Base-by-base conservation (phyloP, 2,329 filamentous ascomycete genomes). In the Alternaria triticina region DNA sequence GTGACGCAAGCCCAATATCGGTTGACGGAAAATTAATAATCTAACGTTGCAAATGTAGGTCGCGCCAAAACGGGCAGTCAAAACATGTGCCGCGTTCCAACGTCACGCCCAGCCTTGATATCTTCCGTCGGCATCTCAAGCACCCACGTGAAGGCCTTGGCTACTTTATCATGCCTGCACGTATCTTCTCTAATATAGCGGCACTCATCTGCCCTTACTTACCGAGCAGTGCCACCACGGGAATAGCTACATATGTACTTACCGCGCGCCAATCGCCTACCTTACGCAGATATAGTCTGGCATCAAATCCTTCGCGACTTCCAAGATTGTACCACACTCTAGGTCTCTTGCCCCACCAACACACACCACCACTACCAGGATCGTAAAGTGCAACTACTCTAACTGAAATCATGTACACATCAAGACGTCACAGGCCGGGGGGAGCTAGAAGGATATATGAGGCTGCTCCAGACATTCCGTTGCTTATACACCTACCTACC, bases 211-310 rank as follows among this genome's bases (percentile, higher is more conserved):
- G 2, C 33, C 10, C 0, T 17, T 40, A 40, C 33, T 40, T 17
- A 3, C 15, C 33, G 15, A 40, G 33, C 8, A 3, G 15, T n/a
- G 2, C 33, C 1, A 2, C n/a, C 0, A 15, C 6, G 7, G 7
- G 30, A 36, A 9, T 8, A 36, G 3, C 30, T 15, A 33, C 28
- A 11, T 30, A 13, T 11, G 1, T 30, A 33, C 13, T 15, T 36
- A 36, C 30, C 30, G 13, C 30, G 13, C 30, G 30, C 13, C 30
- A 36, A 36, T 36, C 7, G 13, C 30, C 30, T 33, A 33, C 30
- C 30, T 33, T 15, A 15, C 12, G 13, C 30, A 33, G 28, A 2
- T 28, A 33, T 40, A 0, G 33, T n/a, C 33, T 1, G 33, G 33
- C 33, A 40, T 40, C 33, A 15, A 40, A 9, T 9, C 1, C 33